Percentiles rank a stretch among this genome's conserved stretches.
Evolutionary conservation across 352 stramenopile genomes (phyloP).

Genomic region (Globisporangium recalcitrans): DNA sequence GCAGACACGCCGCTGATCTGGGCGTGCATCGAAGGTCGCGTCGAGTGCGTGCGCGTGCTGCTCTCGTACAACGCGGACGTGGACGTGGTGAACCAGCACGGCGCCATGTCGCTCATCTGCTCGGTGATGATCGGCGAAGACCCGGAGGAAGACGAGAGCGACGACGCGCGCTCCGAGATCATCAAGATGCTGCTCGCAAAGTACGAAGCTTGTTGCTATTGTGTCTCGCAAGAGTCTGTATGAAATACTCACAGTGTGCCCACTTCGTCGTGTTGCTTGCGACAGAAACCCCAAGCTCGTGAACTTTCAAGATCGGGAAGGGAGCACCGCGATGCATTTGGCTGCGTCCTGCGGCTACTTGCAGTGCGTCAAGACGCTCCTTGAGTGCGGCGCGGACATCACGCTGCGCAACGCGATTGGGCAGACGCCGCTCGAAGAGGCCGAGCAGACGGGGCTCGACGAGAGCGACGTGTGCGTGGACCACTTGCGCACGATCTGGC

Average conservation of each 20-base stretch:
- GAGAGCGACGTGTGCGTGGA: slow-evolving; percentile 57
- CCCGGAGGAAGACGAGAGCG: slow-evolving; percentile 43
- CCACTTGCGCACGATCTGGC: slow-evolving; percentile 59
- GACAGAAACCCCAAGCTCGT: slow-evolving; percentile 52
- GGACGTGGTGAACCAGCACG: slow-evolving; percentile 66
- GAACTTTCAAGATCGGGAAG: slow-evolving; percentile 80
- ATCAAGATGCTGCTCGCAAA: slow-evolving; percentile 50
- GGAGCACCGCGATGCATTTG: slow-evolving; percentile 81
- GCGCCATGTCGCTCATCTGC: slow-evolving; percentile 65
- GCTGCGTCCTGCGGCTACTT: slow-evolving; percentile 70
- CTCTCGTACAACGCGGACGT: slow-evolving; percentile 56
- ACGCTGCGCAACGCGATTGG: slow-evolving; percentile 74
- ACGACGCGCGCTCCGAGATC: slow-evolving; percentile 52
- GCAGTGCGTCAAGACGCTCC: slow-evolving; percentile 60
- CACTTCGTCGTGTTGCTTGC: background rate
- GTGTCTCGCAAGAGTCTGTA: background rate
- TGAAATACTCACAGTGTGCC: background rate
- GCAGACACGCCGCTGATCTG: slow-evolving; percentile 73
- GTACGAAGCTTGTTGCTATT: slow-evolving; percentile 14
- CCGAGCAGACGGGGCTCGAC: slow-evolving; percentile 51
- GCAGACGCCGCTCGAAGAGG: slow-evolving; percentile 78
- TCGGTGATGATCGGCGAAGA: slow-evolving; percentile 79
- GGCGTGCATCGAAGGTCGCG: slow-evolving; percentile 74
- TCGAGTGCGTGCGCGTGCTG: slow-evolving; percentile 60
- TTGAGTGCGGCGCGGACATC: slow-evolving; percentile 61